Conservation (phyloP, 2,329 filamentous ascomycete genomes). For the Nakataea oryzae region DNA sequence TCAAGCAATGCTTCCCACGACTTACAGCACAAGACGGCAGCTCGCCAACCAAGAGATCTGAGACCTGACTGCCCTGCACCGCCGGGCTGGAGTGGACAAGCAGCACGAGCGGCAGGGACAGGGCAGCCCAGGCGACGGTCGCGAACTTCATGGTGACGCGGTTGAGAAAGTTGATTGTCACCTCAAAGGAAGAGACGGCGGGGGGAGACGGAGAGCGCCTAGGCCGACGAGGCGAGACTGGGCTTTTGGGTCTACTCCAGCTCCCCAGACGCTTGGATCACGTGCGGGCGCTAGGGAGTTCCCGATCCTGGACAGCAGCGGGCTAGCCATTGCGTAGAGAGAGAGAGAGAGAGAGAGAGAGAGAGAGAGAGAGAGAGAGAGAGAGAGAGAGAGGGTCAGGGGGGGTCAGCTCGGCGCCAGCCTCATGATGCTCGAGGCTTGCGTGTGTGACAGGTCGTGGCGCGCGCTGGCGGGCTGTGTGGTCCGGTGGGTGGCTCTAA, state of each 20-base stretch:
- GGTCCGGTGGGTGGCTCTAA: neutral
- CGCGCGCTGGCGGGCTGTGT: neutral
- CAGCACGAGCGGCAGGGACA: neutral
- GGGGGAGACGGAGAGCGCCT: neutral
- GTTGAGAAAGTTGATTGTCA: neutral
- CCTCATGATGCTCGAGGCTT: neutral
- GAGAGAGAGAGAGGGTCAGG: too few species aligned
- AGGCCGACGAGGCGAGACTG: neutral
- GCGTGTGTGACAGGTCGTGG: neutral
- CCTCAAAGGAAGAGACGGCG: neutral
- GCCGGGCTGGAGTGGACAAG: neutral
- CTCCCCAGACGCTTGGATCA: neutral
- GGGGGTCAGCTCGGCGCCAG: too few species aligned
- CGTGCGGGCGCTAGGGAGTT: neutral
- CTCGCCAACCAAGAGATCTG: neutral
- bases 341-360: too few species aligned
- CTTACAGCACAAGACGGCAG: neutral
- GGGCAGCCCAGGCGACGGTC: neutral
- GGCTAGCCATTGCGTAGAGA: neutral
- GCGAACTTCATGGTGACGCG: neutral
- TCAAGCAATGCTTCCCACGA: too few species aligned
- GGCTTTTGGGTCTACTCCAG: neutral
- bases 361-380: too few species aligned
- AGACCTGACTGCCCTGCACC: neutral
- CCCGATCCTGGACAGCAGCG: neutral